Base-by-base conservation (phyloP, 2,329 filamentous ascomycete species). In the Colletotrichum spinosum region DNA sequence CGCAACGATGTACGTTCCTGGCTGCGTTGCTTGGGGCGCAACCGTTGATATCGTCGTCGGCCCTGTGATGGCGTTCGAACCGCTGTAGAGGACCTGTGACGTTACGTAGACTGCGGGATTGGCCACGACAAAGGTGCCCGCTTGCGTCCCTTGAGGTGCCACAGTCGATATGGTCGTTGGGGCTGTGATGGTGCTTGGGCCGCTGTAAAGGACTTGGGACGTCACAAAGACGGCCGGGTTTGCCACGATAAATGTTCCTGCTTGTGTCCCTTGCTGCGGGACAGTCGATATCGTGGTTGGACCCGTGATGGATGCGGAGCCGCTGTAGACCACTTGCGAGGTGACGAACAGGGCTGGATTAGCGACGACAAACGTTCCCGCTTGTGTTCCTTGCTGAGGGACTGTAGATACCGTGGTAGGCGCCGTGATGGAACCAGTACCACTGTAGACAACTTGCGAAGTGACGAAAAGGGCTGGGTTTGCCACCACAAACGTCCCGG, bases 1-100 rank as follows among this genome's bases (percentile, higher is more conserved):
- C 0, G 58, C 54, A 1, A 68, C 53, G 6, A 69, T 61, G n/a
- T 63, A 49, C 2, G 63, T 65, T 1, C 68, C 66, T n/a, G 68
- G 62, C 2, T 12, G 33, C 3, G 68, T 63, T 9, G 60, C 65
- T 13, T 8, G 12, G 2, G 55, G 54, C 2, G 25, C 15, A 5
- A 67, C 55, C 12, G 60, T 68, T 4, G 51, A 59, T 3, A 66
- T 58, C 2, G 53, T 60, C 2, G 45, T 59, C 2, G 55, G 38
- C 0, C 17, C 41, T 2, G 54, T 55, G 5, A 49, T 25, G 25
- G 25, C 25, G 2, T 25, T 25, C 25, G 25, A 25, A 25, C 25
- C 25, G 4, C 25, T 25, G 25, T 25, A 25, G 25, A 25, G 25
- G 25, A 25, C 25, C 5, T 25, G 25, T 25, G 49, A 52, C 8